Percentiles rank a stretch among this genome's conserved stretches.
These are phyloP conservation scores for Colletotrichum sp. DNA, from an alignment of 2,329 filamentous ascomycete species.

Conservation along the genomic window DNA sequence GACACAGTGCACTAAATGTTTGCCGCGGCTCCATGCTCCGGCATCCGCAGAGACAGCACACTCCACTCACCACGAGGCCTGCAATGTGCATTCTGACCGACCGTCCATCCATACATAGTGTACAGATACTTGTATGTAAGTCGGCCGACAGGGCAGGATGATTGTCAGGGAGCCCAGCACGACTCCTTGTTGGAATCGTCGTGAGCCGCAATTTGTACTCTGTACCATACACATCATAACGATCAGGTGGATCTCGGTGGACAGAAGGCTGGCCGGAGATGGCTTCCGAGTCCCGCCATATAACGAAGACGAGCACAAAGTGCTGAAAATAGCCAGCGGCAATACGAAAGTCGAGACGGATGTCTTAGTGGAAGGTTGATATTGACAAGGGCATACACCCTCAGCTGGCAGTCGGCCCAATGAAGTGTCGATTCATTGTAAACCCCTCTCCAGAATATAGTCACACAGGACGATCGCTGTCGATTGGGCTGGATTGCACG, in stretches of 20 bases:
- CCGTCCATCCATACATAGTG: background rate
- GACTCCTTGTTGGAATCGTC: background rate
- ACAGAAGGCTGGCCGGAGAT: background rate
- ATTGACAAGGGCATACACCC: background rate
- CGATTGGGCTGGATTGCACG: background rate
- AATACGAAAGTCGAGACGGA: background rate
- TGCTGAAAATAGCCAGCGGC: background rate
- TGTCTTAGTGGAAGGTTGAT: background rate
- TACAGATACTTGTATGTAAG: background rate
- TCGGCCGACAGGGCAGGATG: background rate
- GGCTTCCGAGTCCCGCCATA: background rate
- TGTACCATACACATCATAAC: background rate
- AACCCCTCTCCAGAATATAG: background rate
- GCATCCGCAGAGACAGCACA: background rate
- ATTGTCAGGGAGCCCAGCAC: background rate
- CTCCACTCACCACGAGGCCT: background rate
- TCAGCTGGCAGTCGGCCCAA: background rate
- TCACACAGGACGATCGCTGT: background rate
- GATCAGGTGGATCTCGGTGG: background rate
- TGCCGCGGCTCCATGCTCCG: background rate
- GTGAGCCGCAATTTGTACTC: slow-evolving; percentile 2
- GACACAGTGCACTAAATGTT: background rate
- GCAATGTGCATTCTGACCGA: background rate
- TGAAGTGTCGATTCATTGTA: background rate
- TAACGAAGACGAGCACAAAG: background rate